Evolutionary conservation across 2,329 filamentous ascomycete species (phyloP).

Genomic region (Cercospora beticola): DNA sequence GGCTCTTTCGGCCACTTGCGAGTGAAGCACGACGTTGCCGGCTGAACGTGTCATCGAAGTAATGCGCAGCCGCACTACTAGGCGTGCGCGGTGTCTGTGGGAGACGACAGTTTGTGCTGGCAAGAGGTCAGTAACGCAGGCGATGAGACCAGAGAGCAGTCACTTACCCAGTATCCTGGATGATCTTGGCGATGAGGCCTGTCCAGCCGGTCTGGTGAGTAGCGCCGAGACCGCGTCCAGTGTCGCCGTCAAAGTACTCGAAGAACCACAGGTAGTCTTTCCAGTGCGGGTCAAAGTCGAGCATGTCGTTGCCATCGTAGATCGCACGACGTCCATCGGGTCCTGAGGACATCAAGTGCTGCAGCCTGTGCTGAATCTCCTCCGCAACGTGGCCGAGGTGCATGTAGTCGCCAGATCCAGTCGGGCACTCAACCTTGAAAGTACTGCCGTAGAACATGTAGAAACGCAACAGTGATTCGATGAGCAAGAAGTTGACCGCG

Average conservation of each 20-base stretch:
- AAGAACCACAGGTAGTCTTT: constrained; percentile 94
- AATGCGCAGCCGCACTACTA: constrained; percentile 78
- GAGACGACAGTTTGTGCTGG: constrained; percentile 79
- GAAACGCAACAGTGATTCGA: constrained; percentile 92
- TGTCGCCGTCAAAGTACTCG: constrained; percentile 95
- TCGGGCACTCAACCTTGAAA: constrained; percentile 89
- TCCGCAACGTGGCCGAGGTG: constrained; percentile 92
- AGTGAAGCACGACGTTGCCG: constrained; percentile 49
- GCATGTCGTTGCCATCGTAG: constrained; percentile 77
- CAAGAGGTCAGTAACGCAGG: constrained; percentile 43
- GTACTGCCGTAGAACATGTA: constrained; percentile 92
- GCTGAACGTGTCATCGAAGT: constrained; percentile 88
- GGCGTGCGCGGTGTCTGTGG: constrained; percentile 92
- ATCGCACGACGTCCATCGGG: constrained; percentile 86
- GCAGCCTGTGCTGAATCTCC: constrained; percentile 89
- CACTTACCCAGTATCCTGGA: constrained; percentile 91
- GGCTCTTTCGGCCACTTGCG: constrained; percentile 67
- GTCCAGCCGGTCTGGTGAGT: constrained; percentile 98
- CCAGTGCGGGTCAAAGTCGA: constrained; percentile 92
- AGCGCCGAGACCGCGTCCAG: constrained; percentile 82
- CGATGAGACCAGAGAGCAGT: background rate
- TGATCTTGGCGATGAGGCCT: constrained; percentile 91
- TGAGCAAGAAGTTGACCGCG: constrained; percentile 90
- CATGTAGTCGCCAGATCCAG: constrained; percentile 91
- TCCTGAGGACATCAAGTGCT: constrained; percentile 82